These are phyloP conservation scores for Symbiodinium pilosum DNA, from an alignment of 73 alveolate genomes.

Conservation along the genomic window DNA sequence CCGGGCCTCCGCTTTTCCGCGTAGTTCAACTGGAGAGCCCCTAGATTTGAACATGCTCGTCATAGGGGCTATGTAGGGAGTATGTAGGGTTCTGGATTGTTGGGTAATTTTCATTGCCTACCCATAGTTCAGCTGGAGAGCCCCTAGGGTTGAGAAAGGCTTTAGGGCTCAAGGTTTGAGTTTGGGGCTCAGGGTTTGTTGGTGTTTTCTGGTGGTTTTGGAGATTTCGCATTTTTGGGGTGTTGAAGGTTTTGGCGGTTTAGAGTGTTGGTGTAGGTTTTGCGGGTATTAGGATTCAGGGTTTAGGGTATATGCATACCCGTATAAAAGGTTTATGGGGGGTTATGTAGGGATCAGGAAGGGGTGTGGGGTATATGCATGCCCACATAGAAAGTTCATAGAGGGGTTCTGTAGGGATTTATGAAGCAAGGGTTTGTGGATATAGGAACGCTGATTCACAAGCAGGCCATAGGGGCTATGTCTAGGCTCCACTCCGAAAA, in stretches of 20 bases:
- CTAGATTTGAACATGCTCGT: no score
- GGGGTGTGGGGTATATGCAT: background rate
- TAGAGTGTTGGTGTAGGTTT: no score
- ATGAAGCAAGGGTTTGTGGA: background rate
- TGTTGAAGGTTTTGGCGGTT: no score
- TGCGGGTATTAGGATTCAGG: background rate
- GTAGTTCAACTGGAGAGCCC: conserved; percentile 33
- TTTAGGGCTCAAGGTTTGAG: background rate
- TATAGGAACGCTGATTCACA: background rate
- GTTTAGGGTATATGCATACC: background rate
- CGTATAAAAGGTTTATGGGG: background rate
- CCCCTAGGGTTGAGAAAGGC: background rate
- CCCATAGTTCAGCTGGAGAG: background rate
- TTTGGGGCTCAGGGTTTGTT: background rate
- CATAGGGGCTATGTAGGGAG: no score
- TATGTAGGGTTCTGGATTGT: no score
- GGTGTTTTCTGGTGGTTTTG: no score
- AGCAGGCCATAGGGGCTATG: background rate
- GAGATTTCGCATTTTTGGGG: no score
- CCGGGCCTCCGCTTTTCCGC: conserved; percentile 34
- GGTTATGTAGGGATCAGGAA: background rate
- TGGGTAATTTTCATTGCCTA: no score
- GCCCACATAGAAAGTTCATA: no score
- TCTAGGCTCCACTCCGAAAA: background rate
- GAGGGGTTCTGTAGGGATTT: background rate